A percentile compares a stretch with the other conserved stretches of the same genome.
These are phyloP conservation scores for Zymoseptoria ardabiliae DNA, from an alignment of 2,329 filamentous ascomycete genomes.

Conservation along the genomic window DNA sequence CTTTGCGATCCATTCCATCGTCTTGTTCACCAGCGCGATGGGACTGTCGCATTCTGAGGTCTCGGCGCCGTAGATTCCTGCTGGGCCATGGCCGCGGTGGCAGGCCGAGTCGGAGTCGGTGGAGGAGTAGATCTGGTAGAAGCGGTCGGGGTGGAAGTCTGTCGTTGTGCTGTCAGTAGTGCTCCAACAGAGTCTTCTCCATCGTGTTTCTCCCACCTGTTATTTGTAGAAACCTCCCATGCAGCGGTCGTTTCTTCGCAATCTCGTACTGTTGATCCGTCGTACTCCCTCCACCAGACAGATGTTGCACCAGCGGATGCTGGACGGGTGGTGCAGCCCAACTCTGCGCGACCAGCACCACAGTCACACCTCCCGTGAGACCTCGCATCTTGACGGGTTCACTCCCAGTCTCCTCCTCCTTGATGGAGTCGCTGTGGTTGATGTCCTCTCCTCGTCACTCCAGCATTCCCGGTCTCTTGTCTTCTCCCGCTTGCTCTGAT, in stretches of 20 bases:
- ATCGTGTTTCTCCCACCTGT: constrained; percentile 56
- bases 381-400: not conserved
- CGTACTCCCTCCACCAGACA: not conserved
- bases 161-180: constrained; percentile 2
- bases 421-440: not conserved
- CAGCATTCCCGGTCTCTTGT: not conserved
- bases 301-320: constrained; percentile 6
- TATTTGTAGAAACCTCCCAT: constrained; percentile 77
- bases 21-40: constrained; percentile 71
- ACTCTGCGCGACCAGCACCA: constrained; percentile 9
- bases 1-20: constrained; percentile 73
- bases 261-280: not conserved
- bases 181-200: constrained; percentile 10
- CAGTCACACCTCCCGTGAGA: not conserved
- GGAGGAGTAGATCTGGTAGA: constrained; percentile 73
- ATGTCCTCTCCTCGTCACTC: not conserved
- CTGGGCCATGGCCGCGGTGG: constrained; percentile 68
- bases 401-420: not conserved
- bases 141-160: constrained; percentile 90
- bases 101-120: constrained; percentile 64
- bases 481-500: not conserved
- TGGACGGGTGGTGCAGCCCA: constrained; percentile 15
- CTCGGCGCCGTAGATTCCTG: constrained; percentile 77
- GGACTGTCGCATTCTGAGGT: constrained; percentile 86
- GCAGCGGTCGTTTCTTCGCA: constrained; percentile 24